Conservation (phyloP, 1,284 basidiomycete genomes). For the Xerocomus amazonicus region DNA sequence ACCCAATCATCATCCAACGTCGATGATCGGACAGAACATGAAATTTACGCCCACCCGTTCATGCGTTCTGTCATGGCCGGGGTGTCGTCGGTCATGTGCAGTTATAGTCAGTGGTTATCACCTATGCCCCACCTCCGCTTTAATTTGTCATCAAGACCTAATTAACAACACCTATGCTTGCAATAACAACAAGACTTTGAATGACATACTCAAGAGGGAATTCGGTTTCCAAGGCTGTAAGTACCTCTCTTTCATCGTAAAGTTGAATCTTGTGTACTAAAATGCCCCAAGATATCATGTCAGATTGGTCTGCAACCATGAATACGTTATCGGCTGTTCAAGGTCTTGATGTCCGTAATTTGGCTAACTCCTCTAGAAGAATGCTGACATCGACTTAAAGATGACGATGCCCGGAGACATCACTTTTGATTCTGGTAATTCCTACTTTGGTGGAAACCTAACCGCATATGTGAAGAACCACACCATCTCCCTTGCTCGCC, state of each 20-base stretch:
- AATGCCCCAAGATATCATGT: conserved; percentile 22
- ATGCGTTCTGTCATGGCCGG: conserved; percentile 47
- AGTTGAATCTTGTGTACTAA: conserved; percentile 1
- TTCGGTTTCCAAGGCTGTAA: conserved; percentile 55
- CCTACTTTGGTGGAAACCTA: conserved; percentile 50
- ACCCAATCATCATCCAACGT: conserved; percentile 46
- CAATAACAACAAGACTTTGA: conserved; percentile 52
- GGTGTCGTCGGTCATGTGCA: conserved; percentile 71
- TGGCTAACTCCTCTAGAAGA: not conserved
- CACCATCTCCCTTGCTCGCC: conserved; percentile 40
- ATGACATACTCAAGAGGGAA: conserved; percentile 56
- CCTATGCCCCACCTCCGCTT: not conserved
- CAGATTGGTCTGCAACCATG: conserved; percentile 45
- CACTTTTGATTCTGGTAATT: conserved; percentile 24
- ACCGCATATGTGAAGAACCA: conserved; percentile 30
- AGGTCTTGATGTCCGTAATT: conserved; percentile 44
- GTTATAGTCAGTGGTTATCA: conserved; percentile 49
- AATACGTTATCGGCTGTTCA: conserved; percentile 36
- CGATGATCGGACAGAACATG: conserved; percentile 63
- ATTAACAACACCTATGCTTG: conserved; percentile 53
- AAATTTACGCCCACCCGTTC: conserved; percentile 60
- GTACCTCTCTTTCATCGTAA: conserved; percentile 2
- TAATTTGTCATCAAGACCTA: conserved; percentile 21
- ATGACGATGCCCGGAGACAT: conserved; percentile 44
- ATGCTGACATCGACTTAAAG: conserved; percentile 14